Evolutionary conservation across 106 monocot species (phyloP).

Genomic region (Platanthera zijinensis): DNA sequence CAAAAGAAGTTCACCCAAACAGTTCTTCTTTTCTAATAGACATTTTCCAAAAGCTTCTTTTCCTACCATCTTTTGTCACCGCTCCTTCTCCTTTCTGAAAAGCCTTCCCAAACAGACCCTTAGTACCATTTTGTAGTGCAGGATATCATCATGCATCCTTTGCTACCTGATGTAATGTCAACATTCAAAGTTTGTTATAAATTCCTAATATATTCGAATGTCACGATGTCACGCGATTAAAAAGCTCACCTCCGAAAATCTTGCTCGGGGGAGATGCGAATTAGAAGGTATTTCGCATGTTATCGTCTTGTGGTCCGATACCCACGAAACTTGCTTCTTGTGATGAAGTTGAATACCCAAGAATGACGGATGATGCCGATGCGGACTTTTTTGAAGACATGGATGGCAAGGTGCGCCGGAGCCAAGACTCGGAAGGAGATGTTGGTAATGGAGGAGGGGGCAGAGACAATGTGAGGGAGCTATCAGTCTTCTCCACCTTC

Average conservation of each 20-base stretch:
- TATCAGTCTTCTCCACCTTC: constrained; percentile 14
- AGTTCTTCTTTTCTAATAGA: too few relatives aligned
- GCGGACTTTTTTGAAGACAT: constrained; percentile 41
- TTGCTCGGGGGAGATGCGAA: constrained; percentile 22
- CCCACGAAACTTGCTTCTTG: constrained; percentile 20
- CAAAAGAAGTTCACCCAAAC: too few relatives aligned
- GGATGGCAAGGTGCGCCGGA: constrained; percentile 58
- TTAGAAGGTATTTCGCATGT: constrained; percentile 15
- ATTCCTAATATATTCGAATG: background rate
- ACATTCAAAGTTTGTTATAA: background rate
- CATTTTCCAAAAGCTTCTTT: too few relatives aligned
- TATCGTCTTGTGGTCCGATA: constrained; percentile 15
- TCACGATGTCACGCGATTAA: constrained; percentile 1
- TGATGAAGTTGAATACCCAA: constrained; percentile 35
- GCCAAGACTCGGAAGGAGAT: constrained; percentile 82
- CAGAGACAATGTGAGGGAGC: constrained; percentile 8
- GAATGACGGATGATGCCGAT: constrained; percentile 20
- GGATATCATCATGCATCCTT: background rate
- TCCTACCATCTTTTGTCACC: too few relatives aligned
- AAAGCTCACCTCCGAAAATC: constrained; percentile 45
- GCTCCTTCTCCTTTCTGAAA: too few relatives aligned
- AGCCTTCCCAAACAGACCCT: too few relatives aligned
- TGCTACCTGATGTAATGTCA: background rate
- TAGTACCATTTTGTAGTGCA: background rate
- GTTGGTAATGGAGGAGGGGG: constrained; percentile 57